Base-by-base conservation (phyloP, 305 asterid genomes). In the Fraxinus angustifolia region DNA sequence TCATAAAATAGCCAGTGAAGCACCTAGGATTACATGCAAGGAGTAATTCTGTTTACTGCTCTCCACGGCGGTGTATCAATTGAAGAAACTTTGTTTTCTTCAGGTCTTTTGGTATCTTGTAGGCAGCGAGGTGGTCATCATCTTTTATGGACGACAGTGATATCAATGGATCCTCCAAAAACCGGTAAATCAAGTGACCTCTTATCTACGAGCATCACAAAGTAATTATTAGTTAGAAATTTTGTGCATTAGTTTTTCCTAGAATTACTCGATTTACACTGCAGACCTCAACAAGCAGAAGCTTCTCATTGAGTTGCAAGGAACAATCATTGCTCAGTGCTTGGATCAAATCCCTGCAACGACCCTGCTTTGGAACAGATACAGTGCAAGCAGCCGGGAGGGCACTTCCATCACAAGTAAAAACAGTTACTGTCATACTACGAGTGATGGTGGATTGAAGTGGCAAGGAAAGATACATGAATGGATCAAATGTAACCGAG, bases 381-480 rank as follows among this genome's bases (percentile, higher is more conserved):
- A 94, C 89, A 16, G 94, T 90, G 91, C 88, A 89, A 81, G 97
- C 91, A 83, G 91, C 87, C 42, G 99, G 97, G 78, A 92, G 86
- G 36, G 97, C 94, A 87, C 97, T 96, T 84, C 98, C 98, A 83
- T 96, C 97, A 11, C 99, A 92, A 23, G 98, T 92, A 84, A 96
- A 96, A 82, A 96, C 93, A 45, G 98, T 96, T 72, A 94, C 92
- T 0, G 97, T 92, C 98, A 93, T 96, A 84, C 88, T 93, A 40
- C 99, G 96, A 79, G 93, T 87, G 77, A 93, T 89, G 34, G 99
- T 91, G 3, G 97, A 88, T 88, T 93, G 97, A 85, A 96, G 97
- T 1, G 99, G 98, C 89, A 96, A 80, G 77, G 99, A 96, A 65
- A 96, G 93, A 81, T 94, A 94, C 99, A 96, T 96, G 92, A 94